Conservation (phyloP, 2,329 filamentous ascomycete species). For the Elsinoe arachidis region DNA sequence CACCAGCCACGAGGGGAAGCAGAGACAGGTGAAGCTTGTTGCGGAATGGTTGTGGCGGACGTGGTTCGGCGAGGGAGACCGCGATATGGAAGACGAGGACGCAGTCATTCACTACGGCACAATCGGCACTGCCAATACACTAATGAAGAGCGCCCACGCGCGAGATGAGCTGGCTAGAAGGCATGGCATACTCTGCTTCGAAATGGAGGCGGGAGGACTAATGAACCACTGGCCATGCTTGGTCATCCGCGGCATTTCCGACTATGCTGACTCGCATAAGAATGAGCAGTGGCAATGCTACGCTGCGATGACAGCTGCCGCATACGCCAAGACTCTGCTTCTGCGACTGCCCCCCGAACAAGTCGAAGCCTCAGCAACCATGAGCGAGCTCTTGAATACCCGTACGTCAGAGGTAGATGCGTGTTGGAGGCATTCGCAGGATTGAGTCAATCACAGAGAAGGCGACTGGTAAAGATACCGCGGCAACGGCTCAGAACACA, state of each 20-base stretch:
- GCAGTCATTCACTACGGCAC: slow-evolving; percentile 31
- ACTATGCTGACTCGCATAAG: slow-evolving; percentile 22
- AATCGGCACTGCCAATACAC: slow-evolving; percentile 32
- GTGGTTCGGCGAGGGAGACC: neutral
- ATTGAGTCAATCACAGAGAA: neutral
- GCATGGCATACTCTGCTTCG: slow-evolving; percentile 15
- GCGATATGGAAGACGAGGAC: neutral
- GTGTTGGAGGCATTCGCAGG: neutral
- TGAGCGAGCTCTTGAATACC: neutral
- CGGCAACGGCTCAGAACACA: neutral
- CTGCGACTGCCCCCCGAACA: neutral
- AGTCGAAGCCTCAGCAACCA: neutral
- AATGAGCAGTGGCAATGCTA: slow-evolving; percentile 20
- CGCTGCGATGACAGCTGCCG: slow-evolving; percentile 20
- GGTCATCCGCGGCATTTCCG: slow-evolving; percentile 21
- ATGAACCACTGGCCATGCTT: slow-evolving; percentile 18
- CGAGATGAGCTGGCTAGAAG: slow-evolving; percentile 5
- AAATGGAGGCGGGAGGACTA: slow-evolving; percentile 17
- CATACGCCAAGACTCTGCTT: slow-evolving; percentile 19
- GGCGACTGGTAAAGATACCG: neutral
- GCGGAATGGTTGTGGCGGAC: neutral
- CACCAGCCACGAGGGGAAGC: neutral
- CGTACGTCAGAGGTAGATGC: neutral
- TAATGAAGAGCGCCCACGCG: slow-evolving; percentile 11
- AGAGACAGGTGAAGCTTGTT: neutral